Conservation (phyloP, 306 rosid genomes). For the Prunus salicina region DNA sequence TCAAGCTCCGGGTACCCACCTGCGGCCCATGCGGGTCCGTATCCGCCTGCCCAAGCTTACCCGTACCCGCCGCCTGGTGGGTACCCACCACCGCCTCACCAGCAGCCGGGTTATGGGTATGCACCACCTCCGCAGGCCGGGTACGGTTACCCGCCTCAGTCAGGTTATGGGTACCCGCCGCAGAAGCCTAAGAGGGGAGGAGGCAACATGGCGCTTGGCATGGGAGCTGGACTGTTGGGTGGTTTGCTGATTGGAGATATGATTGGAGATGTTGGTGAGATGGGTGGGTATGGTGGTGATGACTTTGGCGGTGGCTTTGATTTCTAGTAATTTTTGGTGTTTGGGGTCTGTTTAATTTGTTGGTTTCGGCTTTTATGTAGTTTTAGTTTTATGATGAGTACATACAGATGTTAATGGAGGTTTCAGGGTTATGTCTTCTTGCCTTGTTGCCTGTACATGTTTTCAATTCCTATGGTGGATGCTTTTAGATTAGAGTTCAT, state of each 20-base stretch:
- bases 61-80: conserved; percentile 33
- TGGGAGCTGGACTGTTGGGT: conserved; percentile 51
- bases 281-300: conserved; percentile 21
- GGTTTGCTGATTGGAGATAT: conserved; percentile 51
- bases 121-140: conserved; percentile 30
- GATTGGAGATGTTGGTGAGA: conserved; percentile 29
- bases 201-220: conserved; percentile 34
- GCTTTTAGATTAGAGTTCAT: too few species aligned
- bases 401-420: background rate
- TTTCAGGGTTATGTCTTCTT: background rate
- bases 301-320: conserved; percentile 28
- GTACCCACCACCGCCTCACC: conserved; percentile 12
- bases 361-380: background rate
- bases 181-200: conserved; percentile 29
- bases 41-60: conserved; percentile 3
- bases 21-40: background rate
- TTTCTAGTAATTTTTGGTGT: background rate
- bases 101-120: conserved; percentile 31
- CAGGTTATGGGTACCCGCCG: conserved; percentile 25
- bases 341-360: background rate
- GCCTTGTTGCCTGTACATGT: background rate
- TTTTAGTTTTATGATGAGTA: background rate
- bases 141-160: conserved; percentile 29
- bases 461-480: too few species aligned
- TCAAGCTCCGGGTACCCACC: conserved; percentile 24